These are phyloP conservation scores for Galerina sulciceps DNA, from an alignment of 768 basidiomycete species.

Conservation along the genomic window DNA sequence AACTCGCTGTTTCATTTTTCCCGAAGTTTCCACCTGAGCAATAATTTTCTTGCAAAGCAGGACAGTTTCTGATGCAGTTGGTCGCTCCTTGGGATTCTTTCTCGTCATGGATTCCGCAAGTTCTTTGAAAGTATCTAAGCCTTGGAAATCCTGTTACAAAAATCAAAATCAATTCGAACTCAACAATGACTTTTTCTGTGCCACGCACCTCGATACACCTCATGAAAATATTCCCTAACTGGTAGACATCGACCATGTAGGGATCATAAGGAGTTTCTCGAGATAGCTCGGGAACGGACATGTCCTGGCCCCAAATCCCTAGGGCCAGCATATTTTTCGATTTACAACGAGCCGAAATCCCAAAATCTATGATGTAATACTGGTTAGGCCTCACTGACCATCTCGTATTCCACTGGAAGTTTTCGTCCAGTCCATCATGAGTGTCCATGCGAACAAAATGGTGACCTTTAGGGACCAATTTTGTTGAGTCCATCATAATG, in stretches of 20 bases:
- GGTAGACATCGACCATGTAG: constrained; percentile 32
- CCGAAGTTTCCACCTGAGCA: no score
- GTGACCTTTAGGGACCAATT: constrained; percentile 16
- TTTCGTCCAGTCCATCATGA: not conserved
- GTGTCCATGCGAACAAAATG: not conserved
- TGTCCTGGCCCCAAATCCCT: constrained; percentile 23
- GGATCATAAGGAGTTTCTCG: constrained; percentile 22
- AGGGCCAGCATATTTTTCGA: not conserved
- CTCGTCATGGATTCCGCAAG: not conserved
- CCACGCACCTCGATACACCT: not conserved
- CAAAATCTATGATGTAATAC: constrained; percentile 35
- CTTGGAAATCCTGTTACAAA: not conserved
- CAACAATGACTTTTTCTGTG: not conserved
- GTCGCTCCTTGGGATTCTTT: not conserved
- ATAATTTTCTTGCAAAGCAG: no score
- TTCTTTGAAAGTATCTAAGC: not conserved
- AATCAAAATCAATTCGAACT: not conserved
- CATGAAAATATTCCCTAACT: constrained; percentile 25
- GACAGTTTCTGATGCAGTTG: not conserved
- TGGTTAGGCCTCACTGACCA: constrained; percentile 25
- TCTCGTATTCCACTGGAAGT: constrained; percentile 14
- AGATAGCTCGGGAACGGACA: constrained; percentile 30
- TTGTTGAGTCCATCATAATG: constrained; percentile 19
- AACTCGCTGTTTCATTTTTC: no score
- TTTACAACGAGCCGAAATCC: constrained; percentile 9